A percentile compares a stretch with the other conserved stretches of the same genome.
Conservation (phyloP, 495 filamentous ascomycete genomes). For the Neurospora sp. region DNA sequence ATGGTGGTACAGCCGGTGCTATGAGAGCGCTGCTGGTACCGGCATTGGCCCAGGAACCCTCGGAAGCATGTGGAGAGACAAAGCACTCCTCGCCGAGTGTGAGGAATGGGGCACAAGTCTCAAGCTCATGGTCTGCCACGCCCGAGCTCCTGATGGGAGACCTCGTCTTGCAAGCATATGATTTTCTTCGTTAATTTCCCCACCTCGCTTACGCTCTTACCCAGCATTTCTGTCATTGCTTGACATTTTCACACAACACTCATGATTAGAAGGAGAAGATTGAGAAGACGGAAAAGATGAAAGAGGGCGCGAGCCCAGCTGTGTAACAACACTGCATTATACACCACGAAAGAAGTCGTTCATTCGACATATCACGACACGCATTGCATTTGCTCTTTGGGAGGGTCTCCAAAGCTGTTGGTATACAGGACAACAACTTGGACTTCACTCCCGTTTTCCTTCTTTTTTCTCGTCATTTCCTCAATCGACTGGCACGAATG, state of each 20-base stretch:
- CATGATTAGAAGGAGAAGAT: background rate
- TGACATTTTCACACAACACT: background rate
- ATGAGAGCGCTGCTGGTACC: conserved; percentile 55
- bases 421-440: background rate
- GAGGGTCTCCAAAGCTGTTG: background rate
- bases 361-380: background rate
- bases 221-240: background rate
- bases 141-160: conserved; percentile 40
- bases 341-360: background rate
- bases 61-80: conserved; percentile 72
- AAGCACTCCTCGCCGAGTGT: conserved; percentile 68
- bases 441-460: background rate
- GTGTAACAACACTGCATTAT: background rate
- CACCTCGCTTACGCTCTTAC: background rate
- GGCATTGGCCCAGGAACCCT: conserved; percentile 38
- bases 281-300: conserved; percentile 5
- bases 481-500: background rate
- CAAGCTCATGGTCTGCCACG: conserved; percentile 83
- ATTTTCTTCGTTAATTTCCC: conserved; percentile 3
- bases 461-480: background rate
- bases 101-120: conserved; percentile 78
- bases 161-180: conserved; percentile 36
- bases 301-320: conserved; percentile 13
- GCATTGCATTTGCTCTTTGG: background rate
- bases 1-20: conserved; percentile 94